Evolutionary conservation across 164 flowering plant species (phyloP), one percentile per base, ranked within the genome.

Genomic region (Macadamia tetraphylla): DNA sequence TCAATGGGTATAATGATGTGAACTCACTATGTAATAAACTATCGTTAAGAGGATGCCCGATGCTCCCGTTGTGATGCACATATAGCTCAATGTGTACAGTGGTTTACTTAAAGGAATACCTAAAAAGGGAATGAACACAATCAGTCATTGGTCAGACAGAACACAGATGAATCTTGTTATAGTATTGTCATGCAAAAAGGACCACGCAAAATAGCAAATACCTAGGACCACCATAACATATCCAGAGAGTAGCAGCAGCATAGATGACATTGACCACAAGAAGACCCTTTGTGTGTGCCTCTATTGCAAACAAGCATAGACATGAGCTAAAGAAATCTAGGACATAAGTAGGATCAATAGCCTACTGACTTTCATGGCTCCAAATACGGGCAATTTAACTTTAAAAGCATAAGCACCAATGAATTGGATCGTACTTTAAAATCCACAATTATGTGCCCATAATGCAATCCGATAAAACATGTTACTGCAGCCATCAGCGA

Each of bases 401-500:
- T 53, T 10, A 53, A 53, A 53, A 53, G 18, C 57, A 49, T 11
- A 31, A 44, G 18, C 35, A 60, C 11, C 48, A 30, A 58, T 14
- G 60, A 55, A 56, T 53, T 17, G 30, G 29, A 57, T 17, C 64
- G 70, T 73, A 88, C 96, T 90, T 86, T 81, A 65, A 61, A 76
- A 79, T 83, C 80, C 59, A 85, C 80, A 70, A 84, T 68, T 61
- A 88, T 72, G 73, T 88, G 97, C 11, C 89, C 97, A 66, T 67
- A 87, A 31, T 90, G 89, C 85, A 90, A 66, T 58, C 94, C 97
- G 69, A 86, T 63, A 32, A 86, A 79, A 69, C 94, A 90, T 60
- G 97, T 88, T 32, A 82, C 61, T 18, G 85, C 82, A 67, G 94
- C 92, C 89, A 87, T 85, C 70, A 87, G 58, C 7, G 97, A 88